Evolutionary conservation across 257 asterid genomes (phyloP).

Genomic region (Forsythia viridissima): DNA sequence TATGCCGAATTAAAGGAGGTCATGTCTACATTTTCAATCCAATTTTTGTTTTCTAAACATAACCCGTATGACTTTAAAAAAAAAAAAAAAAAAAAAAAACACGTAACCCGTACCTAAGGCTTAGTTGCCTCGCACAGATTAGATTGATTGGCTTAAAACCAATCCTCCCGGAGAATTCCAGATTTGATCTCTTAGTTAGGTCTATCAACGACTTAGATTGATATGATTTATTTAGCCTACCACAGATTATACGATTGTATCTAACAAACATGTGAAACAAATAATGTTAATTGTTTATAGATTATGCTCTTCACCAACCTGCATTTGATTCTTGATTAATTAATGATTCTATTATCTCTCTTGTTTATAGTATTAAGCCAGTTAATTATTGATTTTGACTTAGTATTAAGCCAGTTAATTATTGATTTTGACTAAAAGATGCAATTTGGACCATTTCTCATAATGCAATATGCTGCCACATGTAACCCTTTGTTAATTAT

Average conservation of each 20-base stretch:
- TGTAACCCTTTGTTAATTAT: neutral
- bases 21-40: no score
- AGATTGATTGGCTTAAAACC: no score
- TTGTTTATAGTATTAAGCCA: conserved; percentile 10
- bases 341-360: conserved; percentile 35
- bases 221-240: no score
- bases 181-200: no score
- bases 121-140: no score
- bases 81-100: no score
- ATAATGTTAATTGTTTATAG: conserved; percentile 15
- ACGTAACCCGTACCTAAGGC: no score
- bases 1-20: no score
- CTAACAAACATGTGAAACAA: conserved; percentile 48
- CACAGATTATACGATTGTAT: neutral
- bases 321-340: conserved; percentile 31
- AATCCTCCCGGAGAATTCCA: no score
- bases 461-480: conserved; percentile 29
- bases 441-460: conserved; percentile 39
- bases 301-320: conserved; percentile 43
- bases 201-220: no score
- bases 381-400: conserved; percentile 43
- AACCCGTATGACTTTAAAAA: no score
- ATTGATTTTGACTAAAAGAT: conserved; percentile 44
- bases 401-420: conserved; percentile 16
- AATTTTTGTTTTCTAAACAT: no score